Percentiles rank a stretch among this genome's conserved stretches.
phyloP scores from a whole-genome alignment of 2,329 filamentous ascomycete genomes.

The Furcasterigmium sp. region DNA sequence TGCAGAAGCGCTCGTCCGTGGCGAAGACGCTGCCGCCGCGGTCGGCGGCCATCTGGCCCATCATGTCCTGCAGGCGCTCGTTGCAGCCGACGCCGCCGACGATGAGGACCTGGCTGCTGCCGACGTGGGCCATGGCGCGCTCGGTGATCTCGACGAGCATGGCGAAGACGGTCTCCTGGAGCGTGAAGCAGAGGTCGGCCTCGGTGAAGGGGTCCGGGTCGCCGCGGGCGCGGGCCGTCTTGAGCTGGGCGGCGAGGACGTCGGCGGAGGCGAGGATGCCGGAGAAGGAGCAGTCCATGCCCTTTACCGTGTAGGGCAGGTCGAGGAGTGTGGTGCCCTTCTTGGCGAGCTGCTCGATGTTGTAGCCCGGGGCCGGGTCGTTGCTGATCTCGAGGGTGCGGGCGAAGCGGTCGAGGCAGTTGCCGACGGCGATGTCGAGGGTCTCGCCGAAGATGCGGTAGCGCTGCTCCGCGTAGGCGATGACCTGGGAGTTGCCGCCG shows the following conservation, averaged over 20 bases:
- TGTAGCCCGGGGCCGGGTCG: conserved; percentile 94
- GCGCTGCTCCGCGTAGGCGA: conserved; percentile 88
- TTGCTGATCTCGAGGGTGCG: conserved; percentile 88
- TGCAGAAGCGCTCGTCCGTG: conserved; percentile 95
- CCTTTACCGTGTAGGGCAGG: conserved; percentile 92
- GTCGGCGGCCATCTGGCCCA: conserved; percentile 90
- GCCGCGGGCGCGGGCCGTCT: conserved; percentile 37
- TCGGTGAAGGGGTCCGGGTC: conserved; percentile 58
- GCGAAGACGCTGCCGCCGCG: conserved; percentile 87
- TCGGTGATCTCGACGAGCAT: conserved; percentile 99
- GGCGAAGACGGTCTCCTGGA: conserved; percentile 92
- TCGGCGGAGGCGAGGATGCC: conserved; percentile 86
- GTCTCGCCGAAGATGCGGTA: conserved; percentile 99
- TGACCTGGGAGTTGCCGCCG: conserved; percentile 96
- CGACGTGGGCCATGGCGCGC: conserved; percentile 96
- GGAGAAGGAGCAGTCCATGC: conserved; percentile 96
- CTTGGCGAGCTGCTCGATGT: conserved; percentile 89
- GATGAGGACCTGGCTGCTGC: conserved; percentile 82
- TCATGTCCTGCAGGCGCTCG: conserved; percentile 93
- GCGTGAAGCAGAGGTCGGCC: conserved; percentile 84
- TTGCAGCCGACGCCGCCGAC: conserved; percentile 97
- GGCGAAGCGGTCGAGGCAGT: conserved; percentile 94
- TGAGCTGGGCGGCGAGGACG: conserved; percentile 66
- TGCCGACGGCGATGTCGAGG: conserved; percentile 94
- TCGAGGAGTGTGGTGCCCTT: conserved; percentile 70